Base-by-base conservation (phyloP, 768 basidiomycete species). In the Lactarius vividus region DNA sequence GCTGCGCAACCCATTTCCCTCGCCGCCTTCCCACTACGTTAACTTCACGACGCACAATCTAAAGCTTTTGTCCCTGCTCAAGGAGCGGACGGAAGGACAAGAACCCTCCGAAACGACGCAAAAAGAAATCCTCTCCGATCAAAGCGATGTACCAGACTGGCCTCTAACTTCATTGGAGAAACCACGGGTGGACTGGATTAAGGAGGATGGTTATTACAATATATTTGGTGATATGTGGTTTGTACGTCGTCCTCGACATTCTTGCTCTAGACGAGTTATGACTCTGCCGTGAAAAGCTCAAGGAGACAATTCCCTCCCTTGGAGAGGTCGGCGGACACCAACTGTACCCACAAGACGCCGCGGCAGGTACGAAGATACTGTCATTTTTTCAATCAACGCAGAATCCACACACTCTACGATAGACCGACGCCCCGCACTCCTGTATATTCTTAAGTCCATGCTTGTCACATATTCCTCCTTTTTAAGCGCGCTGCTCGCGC, bases 171-270 rank as follows among this genome's bases (percentile, higher is more conserved):
- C 88, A 69, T 82, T 96, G 11, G 90, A 94, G 73, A 93, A 89
- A 76, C 94, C 94, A 42, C 84, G 92, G 54, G 87, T 91, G 16
- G 94, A 95, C 72, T 95, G 94, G 93, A 90, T 96, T 59, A 80
- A 92, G 1, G 91, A 94, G 70, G 92, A 92, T 67, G 88, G 89
- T 1, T 80, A 85, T 67, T 96, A 93, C 74, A 83, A 84, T 60
- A 88, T 88, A 18, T 96, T 89, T 76, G 93, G 92, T n/a, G 91
- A 95, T 74, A 82, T 83, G 71, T 96, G 92, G 91, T 89, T 89
- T 85, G 92, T 94, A 79, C 76, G 91, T 74, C 71, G 40, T 64
- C 18, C 6, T 53, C 59, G 5, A 16, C 42, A 20, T 58, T n/a
- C n/a, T 52, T 52, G 2, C 4, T 6, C 28, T 39, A 9, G 39